phyloP scores from a whole-genome alignment of 208 protist genomes.

The Acanthamoeba sp. region DNA sequence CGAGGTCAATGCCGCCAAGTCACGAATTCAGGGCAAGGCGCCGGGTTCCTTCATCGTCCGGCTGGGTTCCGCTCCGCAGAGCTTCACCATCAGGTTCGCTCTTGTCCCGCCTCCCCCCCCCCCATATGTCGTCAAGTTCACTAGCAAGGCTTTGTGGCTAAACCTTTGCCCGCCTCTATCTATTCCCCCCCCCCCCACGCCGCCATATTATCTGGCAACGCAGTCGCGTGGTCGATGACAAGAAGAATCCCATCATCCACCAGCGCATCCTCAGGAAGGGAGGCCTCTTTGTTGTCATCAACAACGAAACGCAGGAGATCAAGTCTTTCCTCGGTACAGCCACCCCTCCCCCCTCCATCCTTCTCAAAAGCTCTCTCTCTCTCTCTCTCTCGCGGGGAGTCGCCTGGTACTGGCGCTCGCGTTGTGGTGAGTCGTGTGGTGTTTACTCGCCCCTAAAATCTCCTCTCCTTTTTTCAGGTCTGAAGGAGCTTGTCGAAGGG shows the following conservation, averaged over 20 bases:
- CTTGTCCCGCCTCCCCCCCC: background rate
- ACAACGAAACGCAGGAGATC: constrained; percentile 59
- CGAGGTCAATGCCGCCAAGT: background rate
- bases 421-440: too few species aligned
- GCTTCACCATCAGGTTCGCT: constrained; percentile 42
- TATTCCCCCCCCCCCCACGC: too few species aligned
- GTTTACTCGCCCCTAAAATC: too few species aligned
- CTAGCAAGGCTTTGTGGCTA: background rate
- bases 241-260: constrained; percentile 48
- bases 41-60: constrained; percentile 56
- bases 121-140: background rate
- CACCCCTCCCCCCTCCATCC: background rate
- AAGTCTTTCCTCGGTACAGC: constrained; percentile 29
- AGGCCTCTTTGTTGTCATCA: constrained; percentile 42
- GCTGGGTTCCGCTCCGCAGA: background rate
- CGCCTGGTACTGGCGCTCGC: too few species aligned
- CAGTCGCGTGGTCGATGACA: constrained; percentile 26
- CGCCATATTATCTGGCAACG: too few species aligned
- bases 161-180: too few species aligned
- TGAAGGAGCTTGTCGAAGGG: constrained; percentile 23
- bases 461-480: too few species aligned
- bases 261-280: constrained; percentile 13
- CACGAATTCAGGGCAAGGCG: constrained; percentile 15
- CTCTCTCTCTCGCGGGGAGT: too few species aligned
- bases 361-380: background rate